Percentiles rank a stretch among this genome's conserved stretches.
Conservation (phyloP, 257 asterid genomes). For the Ocimum tenuiflorum region DNA sequence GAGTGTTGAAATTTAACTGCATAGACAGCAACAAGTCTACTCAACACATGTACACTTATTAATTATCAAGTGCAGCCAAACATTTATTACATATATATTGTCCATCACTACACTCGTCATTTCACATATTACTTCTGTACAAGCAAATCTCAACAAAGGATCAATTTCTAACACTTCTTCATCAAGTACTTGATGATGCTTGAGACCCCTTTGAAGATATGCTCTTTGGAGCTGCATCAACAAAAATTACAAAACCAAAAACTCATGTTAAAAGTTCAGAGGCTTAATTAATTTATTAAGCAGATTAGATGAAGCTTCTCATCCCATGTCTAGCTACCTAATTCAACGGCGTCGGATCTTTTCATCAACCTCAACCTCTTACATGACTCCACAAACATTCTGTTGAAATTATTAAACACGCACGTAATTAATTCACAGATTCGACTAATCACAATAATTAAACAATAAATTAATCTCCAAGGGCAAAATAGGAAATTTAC, state of each 20-base stretch:
- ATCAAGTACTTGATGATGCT: slow-evolving; percentile 24
- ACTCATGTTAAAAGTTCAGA: neutral
- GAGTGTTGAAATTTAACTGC: too few relatives aligned
- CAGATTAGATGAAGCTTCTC: too few relatives aligned
- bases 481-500: slow-evolving; percentile 19
- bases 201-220: slow-evolving; percentile 28
- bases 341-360: slow-evolving; percentile 31
- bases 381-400: slow-evolving; percentile 66
- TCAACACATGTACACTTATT: too few relatives aligned
- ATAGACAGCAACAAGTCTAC: too few relatives aligned
- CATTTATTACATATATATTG: neutral
- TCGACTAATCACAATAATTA: too few relatives aligned
- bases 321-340: too few relatives aligned
- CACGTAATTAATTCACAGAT: too few relatives aligned
- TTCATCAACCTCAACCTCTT: slow-evolving; percentile 65
- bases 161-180: neutral
- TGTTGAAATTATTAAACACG: slow-evolving; percentile 4
- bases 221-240: slow-evolving; percentile 27
- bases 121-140: too few relatives aligned
- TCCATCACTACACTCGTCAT: too few relatives aligned
- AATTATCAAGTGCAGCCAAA: too few relatives aligned
- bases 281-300: too few relatives aligned
- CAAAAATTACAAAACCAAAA: neutral
- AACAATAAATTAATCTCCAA: neutral
- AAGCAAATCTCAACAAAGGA: slow-evolving; percentile 12